Percentiles rank a stretch among this genome's conserved stretches.
phyloP scores from a whole-genome alignment of 164 flowering plant genomes.

The Echeveria elegans region DNA sequence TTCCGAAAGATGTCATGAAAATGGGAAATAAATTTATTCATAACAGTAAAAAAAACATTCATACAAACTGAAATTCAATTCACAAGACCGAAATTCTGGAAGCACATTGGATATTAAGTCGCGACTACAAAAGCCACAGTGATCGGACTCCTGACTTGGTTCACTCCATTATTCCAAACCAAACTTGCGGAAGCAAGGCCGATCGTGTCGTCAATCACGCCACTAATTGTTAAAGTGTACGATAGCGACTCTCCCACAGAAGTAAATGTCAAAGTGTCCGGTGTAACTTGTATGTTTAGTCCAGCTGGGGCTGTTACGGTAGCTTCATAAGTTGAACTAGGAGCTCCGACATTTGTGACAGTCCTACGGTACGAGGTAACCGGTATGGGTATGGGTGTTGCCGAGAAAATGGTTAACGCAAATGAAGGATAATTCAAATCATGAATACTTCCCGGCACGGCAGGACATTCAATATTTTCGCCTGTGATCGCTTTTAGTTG shows the following conservation, averaged over 20 bases:
- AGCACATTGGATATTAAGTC: neutral
- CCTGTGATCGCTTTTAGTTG: neutral
- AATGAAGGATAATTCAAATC: conserved; percentile 12
- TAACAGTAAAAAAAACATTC: neutral
- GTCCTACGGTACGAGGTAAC: conserved; percentile 11
- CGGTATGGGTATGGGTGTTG: neutral
- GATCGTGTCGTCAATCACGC: neutral
- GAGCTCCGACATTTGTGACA: conserved; percentile 18
- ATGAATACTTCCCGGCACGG: neutral
- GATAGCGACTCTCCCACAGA: conserved; percentile 15
- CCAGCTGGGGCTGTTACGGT: conserved; percentile 3
- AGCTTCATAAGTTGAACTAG: conserved; percentile 14
- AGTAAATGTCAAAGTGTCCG: conserved; percentile 14
- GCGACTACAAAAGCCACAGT: conserved; percentile 10
- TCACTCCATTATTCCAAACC: conserved; percentile 24
- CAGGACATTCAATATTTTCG: neutral
- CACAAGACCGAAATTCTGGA: neutral
- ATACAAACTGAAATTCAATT: neutral
- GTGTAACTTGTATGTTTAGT: conserved; percentile 15
- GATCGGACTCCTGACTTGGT: conserved; percentile 25
- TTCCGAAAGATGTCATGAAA: neutral
- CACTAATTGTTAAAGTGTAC: conserved; percentile 10
- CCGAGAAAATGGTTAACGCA: neutral
- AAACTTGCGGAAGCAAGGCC: conserved; percentile 14
- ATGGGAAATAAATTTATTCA: neutral